These are phyloP conservation scores for Dictyostelium discoideum DNA, from an alignment of 78 protist genomes.

Conservation along the genomic window DNA sequence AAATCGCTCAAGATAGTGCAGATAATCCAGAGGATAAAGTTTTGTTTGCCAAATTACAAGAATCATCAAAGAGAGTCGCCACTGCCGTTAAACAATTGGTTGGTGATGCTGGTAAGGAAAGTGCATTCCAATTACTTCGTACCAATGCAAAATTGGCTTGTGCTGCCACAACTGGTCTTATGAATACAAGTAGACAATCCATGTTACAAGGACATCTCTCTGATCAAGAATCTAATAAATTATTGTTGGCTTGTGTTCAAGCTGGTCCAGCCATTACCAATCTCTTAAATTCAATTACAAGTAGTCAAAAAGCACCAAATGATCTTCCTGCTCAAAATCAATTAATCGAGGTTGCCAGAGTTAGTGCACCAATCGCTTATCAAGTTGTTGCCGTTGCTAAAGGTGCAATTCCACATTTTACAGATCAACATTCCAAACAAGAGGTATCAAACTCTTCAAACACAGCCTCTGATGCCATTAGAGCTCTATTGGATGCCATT, in stretches of 20 bases:
- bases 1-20: constrained; percentile 62
- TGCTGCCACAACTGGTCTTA: constrained; percentile 81
- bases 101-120: constrained; percentile 82
- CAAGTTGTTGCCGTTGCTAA: constrained; percentile 71
- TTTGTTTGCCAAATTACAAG: constrained; percentile 58
- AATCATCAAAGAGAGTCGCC: constrained; percentile 78
- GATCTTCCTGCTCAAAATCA: constrained; percentile 67
- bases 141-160: constrained; percentile 76
- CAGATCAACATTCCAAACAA: constrained; percentile 34
- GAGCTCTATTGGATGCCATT: constrained; percentile 70
- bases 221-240: constrained; percentile 25
- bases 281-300: constrained; percentile 30
- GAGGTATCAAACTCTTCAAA: constrained; percentile 45
- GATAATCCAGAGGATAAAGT: constrained; percentile 73
- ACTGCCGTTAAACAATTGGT: constrained; percentile 72
- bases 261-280: constrained; percentile 36
- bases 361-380: constrained; percentile 54
- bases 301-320: constrained; percentile 53
- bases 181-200: constrained; percentile 33
- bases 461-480: constrained; percentile 60
- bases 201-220: constrained; percentile 19
- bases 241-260: background rate
- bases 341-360: constrained; percentile 52
- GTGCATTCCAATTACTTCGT: constrained; percentile 74
- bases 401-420: constrained; percentile 59